Base-by-base conservation (phyloP, 2,329 filamentous ascomycete genomes). In the Trichoderma sp. region DNA sequence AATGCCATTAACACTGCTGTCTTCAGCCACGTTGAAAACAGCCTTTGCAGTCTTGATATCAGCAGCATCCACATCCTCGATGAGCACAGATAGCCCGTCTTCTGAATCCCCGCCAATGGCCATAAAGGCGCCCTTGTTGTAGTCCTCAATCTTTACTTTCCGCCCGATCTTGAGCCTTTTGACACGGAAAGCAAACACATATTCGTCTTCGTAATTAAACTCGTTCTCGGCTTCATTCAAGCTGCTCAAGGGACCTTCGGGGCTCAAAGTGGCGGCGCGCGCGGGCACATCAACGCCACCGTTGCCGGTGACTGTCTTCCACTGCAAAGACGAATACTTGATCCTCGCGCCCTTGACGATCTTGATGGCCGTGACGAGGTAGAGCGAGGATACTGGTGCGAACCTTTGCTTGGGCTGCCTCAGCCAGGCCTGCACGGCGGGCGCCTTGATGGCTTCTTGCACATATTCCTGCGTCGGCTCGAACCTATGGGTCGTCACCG, bases 171-270 rank as follows among this genome's bases (percentile, higher is more conserved):
- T 61, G 12, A 61, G 34, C 34, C 58, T 52, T 2, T 52, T 61
- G 48, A 61, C 58, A 12, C 58, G 48, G 26, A 61, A 61, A 5
- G 58, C 58, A 44, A 61, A 61, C 12, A 61, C 34, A n/a, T 52
- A 61, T 5, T 61, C 58, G 4, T 34, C 43, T 1, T 28, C 17
- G 0, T 39, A 47, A 1, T 52, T 44, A 12, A 34, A 17, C 15
- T 61, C 58, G 7, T 39, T 61, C 47, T 34, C 47, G 34, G 44
- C 47, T 0, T 61, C 58, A 12, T 21, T 43, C 17, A 12, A 17
- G 3, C 2, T 43, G 5, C 1, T 10, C 58, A 47, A 61, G 4
- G 24, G 1, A 47, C 58, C 4, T 52, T 61, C 17, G 39, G 47
- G 39, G n/a, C 10, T 47, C 2, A 30, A 12, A 2, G 10, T 1